Base-by-base conservation (phyloP, 768 basidiomycete species). In the Asterophora lycoperdoides region DNA sequence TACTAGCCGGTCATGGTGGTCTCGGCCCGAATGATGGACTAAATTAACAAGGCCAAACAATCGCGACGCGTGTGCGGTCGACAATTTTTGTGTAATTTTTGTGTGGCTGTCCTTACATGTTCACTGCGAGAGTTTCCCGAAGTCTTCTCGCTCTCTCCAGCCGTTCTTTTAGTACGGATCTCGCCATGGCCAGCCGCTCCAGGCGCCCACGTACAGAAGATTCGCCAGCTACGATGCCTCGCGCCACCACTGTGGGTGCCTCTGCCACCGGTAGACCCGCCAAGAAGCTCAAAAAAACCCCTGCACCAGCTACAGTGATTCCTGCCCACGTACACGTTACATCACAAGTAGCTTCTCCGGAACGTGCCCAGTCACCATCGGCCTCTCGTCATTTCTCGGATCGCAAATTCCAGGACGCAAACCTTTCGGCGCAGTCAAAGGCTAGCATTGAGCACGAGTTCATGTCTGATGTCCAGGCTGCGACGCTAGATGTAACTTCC, bases 381-480 rank as follows among this genome's bases (percentile, higher is more conserved):
- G 19, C 39, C 1, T 23, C 39, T 40, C 58, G 60, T 8, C 64
- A 68, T 54, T 66, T 69, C 49, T 64, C 68, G 10, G 55, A 56
- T 13, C 53, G 53, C 29, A 60, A 57, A 50, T 69, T 69, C 33
- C 54, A 58, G 41, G 64, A 65, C 50, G 66, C 64, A 7, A 63
- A 65, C 19, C 71, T 77, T 46, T 76, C 76, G 19, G 42, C 43
- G n/a, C 61, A 52, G 13, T 71, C 71, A 13, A 76, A 76, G 58
- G 57, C 52, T 47, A 70, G 68, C 1, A 71, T 77, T 26, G 62
- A 60, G 51, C 71, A 77, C 55, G 70, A 76, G 70, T 70, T 65
- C 50, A 58, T 77, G 65, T 72, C 74, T 19, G 74, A 77, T 51
- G 75, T 76, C 13, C 75, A 77, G 68, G 73, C 73, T 70, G 72